phyloP scores from a whole-genome alignment of 805 yeast genomes.

The Wickerhamomyces hampshirensis region DNA sequence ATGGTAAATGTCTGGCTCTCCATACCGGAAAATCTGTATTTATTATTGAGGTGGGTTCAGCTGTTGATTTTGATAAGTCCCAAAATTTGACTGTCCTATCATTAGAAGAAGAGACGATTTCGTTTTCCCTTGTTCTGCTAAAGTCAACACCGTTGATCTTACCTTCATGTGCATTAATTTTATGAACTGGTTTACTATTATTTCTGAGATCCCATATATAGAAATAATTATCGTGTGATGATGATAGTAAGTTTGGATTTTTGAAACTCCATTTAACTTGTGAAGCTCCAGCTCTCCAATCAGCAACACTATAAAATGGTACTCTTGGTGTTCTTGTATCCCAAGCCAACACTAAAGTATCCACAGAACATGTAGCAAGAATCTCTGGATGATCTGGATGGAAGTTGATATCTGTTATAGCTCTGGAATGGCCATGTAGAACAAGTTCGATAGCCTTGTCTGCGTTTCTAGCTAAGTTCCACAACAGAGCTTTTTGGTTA shows the following conservation, averaged over 20 bases:
- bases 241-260: slow-evolving; percentile 74
- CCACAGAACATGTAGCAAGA: slow-evolving; percentile 90
- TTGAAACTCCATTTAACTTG: slow-evolving; percentile 91
- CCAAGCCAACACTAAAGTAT: slow-evolving; percentile 85
- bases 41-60: slow-evolving; percentile 52
- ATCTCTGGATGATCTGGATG: slow-evolving; percentile 83
- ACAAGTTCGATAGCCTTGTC: slow-evolving; percentile 79
- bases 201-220: slow-evolving; percentile 86
- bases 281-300: slow-evolving; percentile 91
- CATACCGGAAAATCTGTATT: slow-evolving; percentile 80
- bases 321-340: slow-evolving; percentile 76
- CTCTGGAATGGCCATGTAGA: slow-evolving; percentile 85
- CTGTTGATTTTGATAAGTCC: slow-evolving; percentile 47
- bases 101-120: slow-evolving; percentile 77
- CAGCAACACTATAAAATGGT: slow-evolving; percentile 80
- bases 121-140: slow-evolving; percentile 51
- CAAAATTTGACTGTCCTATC: slow-evolving; percentile 82
- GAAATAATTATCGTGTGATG: slow-evolving; percentile 77
- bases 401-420: slow-evolving; percentile 93
- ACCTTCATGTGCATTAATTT: slow-evolving; percentile 72
- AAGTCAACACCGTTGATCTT: slow-evolving; percentile 90
- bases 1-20: slow-evolving; percentile 84
- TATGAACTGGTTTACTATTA: slow-evolving; percentile 69
- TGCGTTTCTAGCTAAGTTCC: slow-evolving; percentile 78
- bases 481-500: slow-evolving; percentile 90